Percentiles rank a stretch among this genome's conserved stretches.
phyloP scores from a whole-genome alignment of 495 filamentous ascomycete genomes.

The Penicillium turbatum region DNA sequence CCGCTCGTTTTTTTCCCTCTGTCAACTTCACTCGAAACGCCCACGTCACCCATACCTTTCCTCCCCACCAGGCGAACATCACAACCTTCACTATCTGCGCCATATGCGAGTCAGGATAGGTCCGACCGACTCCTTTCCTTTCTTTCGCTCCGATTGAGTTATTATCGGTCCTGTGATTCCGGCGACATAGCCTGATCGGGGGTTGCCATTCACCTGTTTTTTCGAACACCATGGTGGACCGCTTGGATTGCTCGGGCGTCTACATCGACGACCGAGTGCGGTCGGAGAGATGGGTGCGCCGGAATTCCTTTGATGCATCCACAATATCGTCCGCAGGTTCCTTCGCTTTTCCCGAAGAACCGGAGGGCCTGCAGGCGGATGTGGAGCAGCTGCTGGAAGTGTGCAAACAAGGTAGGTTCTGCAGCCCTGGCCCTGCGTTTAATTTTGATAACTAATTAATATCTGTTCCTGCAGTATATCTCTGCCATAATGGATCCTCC shows the following conservation, averaged over 20 bases:
- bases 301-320: constrained; percentile 32
- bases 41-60: constrained; percentile 7
- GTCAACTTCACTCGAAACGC: neutral
- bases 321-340: constrained; percentile 23
- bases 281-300: constrained; percentile 56
- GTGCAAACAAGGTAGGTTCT: constrained; percentile 51
- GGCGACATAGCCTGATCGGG: constrained; percentile 14
- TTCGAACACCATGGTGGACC: constrained; percentile 54
- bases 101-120: constrained; percentile 23
- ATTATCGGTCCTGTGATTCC: constrained; percentile 12
- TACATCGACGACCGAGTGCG: constrained; percentile 75
- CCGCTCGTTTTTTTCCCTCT: constrained; percentile 2
- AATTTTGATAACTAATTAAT: constrained; percentile 5
- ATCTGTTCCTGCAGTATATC: constrained; percentile 52
- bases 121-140: constrained; percentile 12
- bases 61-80: neutral
- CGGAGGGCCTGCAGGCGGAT: constrained; percentile 47
- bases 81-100: constrained; percentile 13
- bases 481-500: constrained; percentile 65
- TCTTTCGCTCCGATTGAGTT: constrained; percentile 9
- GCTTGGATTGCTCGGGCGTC: constrained; percentile 69
- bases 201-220: constrained; percentile 5
- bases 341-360: constrained; percentile 40
- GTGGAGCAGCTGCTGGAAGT: constrained; percentile 46
- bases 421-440: neutral